Conservation (phyloP, 768 basidiomycete genomes). For the Termitomyces sp. region DNA sequence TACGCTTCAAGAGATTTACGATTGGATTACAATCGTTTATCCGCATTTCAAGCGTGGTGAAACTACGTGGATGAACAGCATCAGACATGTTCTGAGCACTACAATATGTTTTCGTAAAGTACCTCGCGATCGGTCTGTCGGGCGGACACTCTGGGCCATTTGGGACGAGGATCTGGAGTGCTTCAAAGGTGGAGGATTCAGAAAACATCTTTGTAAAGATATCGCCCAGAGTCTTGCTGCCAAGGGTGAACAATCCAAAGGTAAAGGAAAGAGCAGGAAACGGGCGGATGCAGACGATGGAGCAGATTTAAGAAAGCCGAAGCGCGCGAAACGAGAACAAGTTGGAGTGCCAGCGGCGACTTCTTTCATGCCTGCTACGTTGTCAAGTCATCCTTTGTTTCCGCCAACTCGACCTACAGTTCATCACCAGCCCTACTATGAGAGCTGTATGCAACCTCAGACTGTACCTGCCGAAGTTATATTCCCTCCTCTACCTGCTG, state of each 20-base stretch:
- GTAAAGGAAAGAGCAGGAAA: constrained; percentile 33
- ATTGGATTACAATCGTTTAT: constrained; percentile 92
- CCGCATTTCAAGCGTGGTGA: constrained; percentile 92
- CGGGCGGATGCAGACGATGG: constrained; percentile 36
- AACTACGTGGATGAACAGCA: constrained; percentile 97
- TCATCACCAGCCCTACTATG: constrained; percentile 76
- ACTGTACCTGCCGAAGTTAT: constrained; percentile 57
- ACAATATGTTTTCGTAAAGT: constrained; percentile 90
- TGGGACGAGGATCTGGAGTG: constrained; percentile 79
- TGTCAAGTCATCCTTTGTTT: constrained; percentile 38
- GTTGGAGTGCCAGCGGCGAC: constrained; percentile 18
- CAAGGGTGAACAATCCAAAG: constrained; percentile 29
- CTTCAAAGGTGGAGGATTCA: constrained; percentile 81
- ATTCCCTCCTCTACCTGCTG: constrained; percentile 68
- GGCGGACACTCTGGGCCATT: constrained; percentile 87
- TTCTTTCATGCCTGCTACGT: constrained; percentile 21
- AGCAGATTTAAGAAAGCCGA: constrained; percentile 37
- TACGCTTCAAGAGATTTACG: constrained; percentile 93
- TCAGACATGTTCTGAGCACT: constrained; percentile 93
- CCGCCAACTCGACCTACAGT: constrained; percentile 51
- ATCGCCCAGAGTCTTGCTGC: constrained; percentile 33
- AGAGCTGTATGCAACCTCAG: constrained; percentile 49
- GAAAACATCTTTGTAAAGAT: constrained; percentile 56
- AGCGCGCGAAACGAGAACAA: constrained; percentile 43
- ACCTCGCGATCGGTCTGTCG: constrained; percentile 69